Conservation (phyloP, 2,329 filamentous ascomycete genomes). For the Aspergillus amoenus region DNA sequence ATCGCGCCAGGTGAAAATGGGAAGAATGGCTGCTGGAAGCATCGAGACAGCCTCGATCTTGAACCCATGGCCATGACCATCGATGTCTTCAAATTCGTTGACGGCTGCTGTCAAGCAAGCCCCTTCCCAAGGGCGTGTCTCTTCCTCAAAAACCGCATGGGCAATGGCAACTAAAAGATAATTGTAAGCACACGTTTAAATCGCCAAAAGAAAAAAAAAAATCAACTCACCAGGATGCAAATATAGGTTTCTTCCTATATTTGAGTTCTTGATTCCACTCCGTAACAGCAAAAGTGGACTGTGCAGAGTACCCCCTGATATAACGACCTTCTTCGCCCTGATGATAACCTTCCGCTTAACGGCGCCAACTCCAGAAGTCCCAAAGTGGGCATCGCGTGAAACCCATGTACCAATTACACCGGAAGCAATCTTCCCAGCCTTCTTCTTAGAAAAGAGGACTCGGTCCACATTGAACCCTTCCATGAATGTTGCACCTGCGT, state of each 20-base stretch:
- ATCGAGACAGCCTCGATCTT: constrained; percentile 79
- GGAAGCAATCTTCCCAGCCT: constrained; percentile 58
- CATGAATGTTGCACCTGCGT: constrained; percentile 75
- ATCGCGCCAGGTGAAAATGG: constrained; percentile 64
- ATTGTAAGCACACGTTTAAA: not conserved
- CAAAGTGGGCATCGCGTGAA: constrained; percentile 64
- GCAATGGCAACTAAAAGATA: constrained; percentile 38
- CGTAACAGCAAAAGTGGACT: constrained; percentile 74
- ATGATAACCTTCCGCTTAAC: constrained; percentile 65
- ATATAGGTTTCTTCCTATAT: constrained; percentile 79
- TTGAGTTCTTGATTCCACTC: constrained; percentile 76
- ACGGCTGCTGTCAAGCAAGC: constrained; percentile 78
- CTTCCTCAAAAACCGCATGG: constrained; percentile 65
- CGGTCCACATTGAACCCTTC: constrained; percentile 75
- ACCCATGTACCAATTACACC: constrained; percentile 76
- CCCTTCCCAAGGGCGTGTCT: constrained; percentile 71
- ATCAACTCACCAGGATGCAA: constrained; percentile 70
- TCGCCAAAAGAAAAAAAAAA: not conserved
- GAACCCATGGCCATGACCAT: constrained; percentile 74
- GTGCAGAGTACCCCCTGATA: constrained; percentile 74
- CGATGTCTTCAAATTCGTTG: constrained; percentile 75
- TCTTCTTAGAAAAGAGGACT: constrained; percentile 63
- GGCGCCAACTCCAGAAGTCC: constrained; percentile 52
- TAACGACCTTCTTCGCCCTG: constrained; percentile 75
- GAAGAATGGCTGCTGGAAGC: constrained; percentile 66